Percentiles rank a stretch among this genome's conserved stretches.
These are phyloP conservation scores for Stellera chamaejasme DNA, from an alignment of 345 rosid species.

Conservation along the genomic window DNA sequence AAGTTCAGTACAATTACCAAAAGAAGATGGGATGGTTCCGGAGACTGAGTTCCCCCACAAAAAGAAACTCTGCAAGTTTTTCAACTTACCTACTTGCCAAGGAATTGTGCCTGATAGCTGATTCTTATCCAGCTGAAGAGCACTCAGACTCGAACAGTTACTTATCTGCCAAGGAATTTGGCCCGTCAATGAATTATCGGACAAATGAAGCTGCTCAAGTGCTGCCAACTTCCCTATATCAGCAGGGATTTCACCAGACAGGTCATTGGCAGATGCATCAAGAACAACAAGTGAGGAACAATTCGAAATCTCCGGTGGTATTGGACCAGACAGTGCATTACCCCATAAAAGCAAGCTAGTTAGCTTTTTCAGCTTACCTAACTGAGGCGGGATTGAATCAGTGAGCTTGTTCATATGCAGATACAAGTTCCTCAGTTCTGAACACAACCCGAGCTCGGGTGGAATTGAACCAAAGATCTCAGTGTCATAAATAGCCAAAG, in stretches of 20 bases:
- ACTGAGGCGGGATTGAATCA: slow-evolving; percentile 67
- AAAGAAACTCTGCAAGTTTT: slow-evolving; percentile 76
- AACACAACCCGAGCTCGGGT: slow-evolving; percentile 67
- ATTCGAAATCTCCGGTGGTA: slow-evolving; percentile 79
- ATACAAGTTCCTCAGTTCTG: slow-evolving; percentile 78
- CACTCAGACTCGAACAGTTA: slow-evolving; percentile 78
- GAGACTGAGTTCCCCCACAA: slow-evolving; percentile 88
- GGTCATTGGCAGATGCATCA: slow-evolving; percentile 80
- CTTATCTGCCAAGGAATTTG: slow-evolving; percentile 70
- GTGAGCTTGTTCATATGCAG: slow-evolving; percentile 92
- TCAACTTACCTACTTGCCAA: slow-evolving; percentile 58
- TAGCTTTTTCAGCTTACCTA: slow-evolving; percentile 81
- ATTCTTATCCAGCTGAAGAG: slow-evolving; percentile 92
- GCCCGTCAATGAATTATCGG: slow-evolving; percentile 71
- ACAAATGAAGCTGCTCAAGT: slow-evolving; percentile 92
- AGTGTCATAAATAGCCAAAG: slow-evolving; percentile 80
- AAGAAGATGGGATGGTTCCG: slow-evolving; percentile 74
- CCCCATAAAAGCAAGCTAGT: slow-evolving; percentile 96
- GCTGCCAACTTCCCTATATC: slow-evolving; percentile 65
- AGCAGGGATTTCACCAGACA: slow-evolving; percentile 71
- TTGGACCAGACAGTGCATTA: slow-evolving; percentile 59
- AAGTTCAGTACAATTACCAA: slow-evolving; percentile 79
- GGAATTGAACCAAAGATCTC: slow-evolving; percentile 74
- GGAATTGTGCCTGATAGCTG: slow-evolving; percentile 76
- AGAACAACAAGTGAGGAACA: slow-evolving; percentile 88